A percentile compares a stretch with the other conserved stretches of the same genome.
These are phyloP conservation scores for Ophiostoma novo-ulmi DNA, from an alignment of 2,329 filamentous ascomycete genomes.

Conservation along the genomic window DNA sequence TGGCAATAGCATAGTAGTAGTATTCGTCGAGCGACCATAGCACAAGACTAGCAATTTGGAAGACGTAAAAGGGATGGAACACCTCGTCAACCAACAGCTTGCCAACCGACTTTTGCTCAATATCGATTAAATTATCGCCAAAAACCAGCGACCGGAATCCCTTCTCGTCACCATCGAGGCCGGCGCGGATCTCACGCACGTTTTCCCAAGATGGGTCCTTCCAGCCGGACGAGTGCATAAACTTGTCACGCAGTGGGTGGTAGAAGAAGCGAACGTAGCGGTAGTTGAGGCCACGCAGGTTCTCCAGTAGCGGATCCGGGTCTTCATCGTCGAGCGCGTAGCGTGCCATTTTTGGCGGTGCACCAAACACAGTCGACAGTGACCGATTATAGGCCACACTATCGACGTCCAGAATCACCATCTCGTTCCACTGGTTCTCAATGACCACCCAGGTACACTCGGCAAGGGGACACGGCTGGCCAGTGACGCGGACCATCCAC, in stretches of 20 bases:
- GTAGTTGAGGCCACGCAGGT: slow-evolving; percentile 78
- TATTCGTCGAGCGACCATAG: slow-evolving; percentile 96
- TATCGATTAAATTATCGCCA: slow-evolving; percentile 84
- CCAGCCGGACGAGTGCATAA: slow-evolving; percentile 82
- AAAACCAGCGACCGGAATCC: slow-evolving; percentile 79
- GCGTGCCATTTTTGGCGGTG: slow-evolving; percentile 49
- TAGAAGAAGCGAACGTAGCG: slow-evolving; percentile 91
- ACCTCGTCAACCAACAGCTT: slow-evolving; percentile 89
- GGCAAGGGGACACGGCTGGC: slow-evolving; percentile 61
- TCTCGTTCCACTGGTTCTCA: slow-evolving; percentile 95
- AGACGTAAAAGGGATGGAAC: slow-evolving; percentile 97
- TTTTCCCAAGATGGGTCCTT: slow-evolving; percentile 88
- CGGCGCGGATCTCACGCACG: slow-evolving; percentile 57
- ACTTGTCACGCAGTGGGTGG: slow-evolving; percentile 83
- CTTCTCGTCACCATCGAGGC: slow-evolving; percentile 84
- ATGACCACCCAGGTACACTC: slow-evolving; percentile 88
- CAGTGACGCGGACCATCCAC: slow-evolving; percentile 75
- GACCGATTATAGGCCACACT: slow-evolving; percentile 49
- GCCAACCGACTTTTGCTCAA: slow-evolving; percentile 77
- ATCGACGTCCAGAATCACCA: slow-evolving; percentile 67
- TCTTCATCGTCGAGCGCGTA: slow-evolving; percentile 40
- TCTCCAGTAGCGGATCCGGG: slow-evolving; percentile 69
- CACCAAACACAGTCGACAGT: slow-evolving; percentile 61
- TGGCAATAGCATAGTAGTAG: slow-evolving; percentile 94
- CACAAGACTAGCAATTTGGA: slow-evolving; percentile 88